Evolutionary conservation across 1,139 yeast genomes (phyloP), one percentile per base, ranked within the genome.

Genomic region (Suhomyces kunorum): DNA sequence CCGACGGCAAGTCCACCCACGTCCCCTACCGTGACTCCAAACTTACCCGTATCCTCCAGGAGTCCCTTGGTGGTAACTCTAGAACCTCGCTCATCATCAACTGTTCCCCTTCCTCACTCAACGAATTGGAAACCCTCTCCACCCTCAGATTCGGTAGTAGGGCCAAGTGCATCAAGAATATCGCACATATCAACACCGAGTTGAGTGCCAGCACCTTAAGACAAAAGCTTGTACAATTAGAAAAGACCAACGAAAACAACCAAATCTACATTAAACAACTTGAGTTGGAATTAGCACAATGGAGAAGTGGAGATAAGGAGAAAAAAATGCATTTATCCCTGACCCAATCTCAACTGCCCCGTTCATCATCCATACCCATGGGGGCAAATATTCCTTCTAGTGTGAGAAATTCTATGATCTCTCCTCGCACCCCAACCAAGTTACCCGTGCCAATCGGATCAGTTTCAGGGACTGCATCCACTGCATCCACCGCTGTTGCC

Each of bases 11-110:
- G 48, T 68, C 81, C 2, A 67, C 78, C 1, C 88, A 84, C 58
- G 67, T 85, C 5, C 95, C 95, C 0, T 87, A 87, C 53, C 69
- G 95, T 45, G 95, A 87, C 53, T 87, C 96, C 0, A 86, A 86
- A 52, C 71, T 89, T 41, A 88, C 97, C 0, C 71, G 95, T 44
- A 81, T 89, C 11, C 64, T 89, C 30, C 95, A 87, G 58, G 95
- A 87, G 53, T 81, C 95, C 0, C 66, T 89, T 18, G 96, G 96
- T 3, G 96, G 96, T 2, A 88, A 89, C 58, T 81, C 94, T 2
- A 69, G 92, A 42, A 89, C 96, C 0, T 79, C 88, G 1, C 68
- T 89, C 37, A 82, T 89, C 26, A 74, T 89, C 34, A 87, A 83
- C 50, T 85, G 95, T 48, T 85, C 95, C 0, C 87, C 92, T 0